Evolutionary conservation across 2,329 filamentous ascomycete genomes (phyloP), one percentile per base, ranked within the genome.

Genomic region (Cercospora sp.): DNA sequence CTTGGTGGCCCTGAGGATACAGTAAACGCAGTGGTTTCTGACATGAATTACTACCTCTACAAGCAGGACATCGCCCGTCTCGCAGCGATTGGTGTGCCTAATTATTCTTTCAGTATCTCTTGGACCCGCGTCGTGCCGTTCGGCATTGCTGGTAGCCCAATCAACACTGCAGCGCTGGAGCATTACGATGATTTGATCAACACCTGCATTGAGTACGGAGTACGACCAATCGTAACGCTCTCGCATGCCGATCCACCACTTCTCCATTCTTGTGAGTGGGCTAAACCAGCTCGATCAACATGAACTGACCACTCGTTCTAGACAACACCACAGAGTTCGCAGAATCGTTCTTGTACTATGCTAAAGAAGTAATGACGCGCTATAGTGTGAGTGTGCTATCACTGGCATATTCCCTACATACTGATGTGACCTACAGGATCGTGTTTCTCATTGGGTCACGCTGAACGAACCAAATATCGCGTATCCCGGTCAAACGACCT

Each of bases 91-190:
- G 78, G 79, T 5, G 70, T 79, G 3, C 75, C 75, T 10, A 72
- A 75, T 7, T 80, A 78, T 64, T 77, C 75, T 20, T 85, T 85
- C 74, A 81, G 79, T 2, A 81, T 85, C 53, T 78, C 83, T 0
- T 86, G 83, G 84, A 77, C 80, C 1, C 79, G 84, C 0, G 82
- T 85, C 60, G 75, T 85, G 12, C 84, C 84, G 0, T 85, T 85
- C 64, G 82, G 80, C 3, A 78, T 78, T 0, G 81, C 79, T 8
- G 79, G 79, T 0, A 81, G 80, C 12, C 81, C 82, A 0, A 76
- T 86, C 66, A 86, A 85, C 63, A 75, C 82, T 64, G 73, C 80
- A 36, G 84, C 78, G 0, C 74, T 86, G 16, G 75, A 78, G 2
- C 84, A 85, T 66, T 85, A 85, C 67, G 79, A 84, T 36, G 82